A percentile compares a stretch with the other conserved stretches of the same genome.
Evolutionary conservation across 805 yeast genomes (phyloP).

Genomic region (Candida andamanensis): DNA sequence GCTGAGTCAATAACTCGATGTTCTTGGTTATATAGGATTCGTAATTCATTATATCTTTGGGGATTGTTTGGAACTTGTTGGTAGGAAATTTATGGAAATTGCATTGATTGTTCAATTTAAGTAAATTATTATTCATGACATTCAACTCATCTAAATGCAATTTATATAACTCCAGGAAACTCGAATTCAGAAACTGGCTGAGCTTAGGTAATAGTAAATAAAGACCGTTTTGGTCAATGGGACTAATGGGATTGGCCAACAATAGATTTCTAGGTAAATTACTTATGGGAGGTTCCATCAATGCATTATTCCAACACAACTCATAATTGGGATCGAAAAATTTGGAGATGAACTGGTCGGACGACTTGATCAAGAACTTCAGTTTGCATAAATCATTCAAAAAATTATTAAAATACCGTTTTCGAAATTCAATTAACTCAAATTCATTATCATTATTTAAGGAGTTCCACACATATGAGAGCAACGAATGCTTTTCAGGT

Average conservation of each 20-base stretch:
- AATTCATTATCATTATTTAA: constrained; percentile 32
- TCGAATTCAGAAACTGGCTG: constrained; percentile 25
- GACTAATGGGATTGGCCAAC: constrained; percentile 46
- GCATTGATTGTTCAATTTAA: constrained; percentile 29
- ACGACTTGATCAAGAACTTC: constrained; percentile 23
- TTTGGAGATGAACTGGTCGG: constrained; percentile 37
- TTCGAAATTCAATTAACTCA: constrained; percentile 43
- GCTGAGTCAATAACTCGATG: constrained; percentile 25
- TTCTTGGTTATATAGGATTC: constrained; percentile 31
- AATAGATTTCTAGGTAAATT: constrained; percentile 44
- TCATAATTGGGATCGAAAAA: constrained; percentile 50
- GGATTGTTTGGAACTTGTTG: constrained; percentile 21
- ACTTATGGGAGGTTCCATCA: constrained; percentile 42
- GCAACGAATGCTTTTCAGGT: constrained; percentile 44
- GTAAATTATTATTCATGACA: constrained; percentile 32
- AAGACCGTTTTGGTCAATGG: constrained; percentile 50
- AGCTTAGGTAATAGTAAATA: constrained; percentile 44
- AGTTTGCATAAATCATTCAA: constrained; percentile 31
- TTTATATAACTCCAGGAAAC: constrained; percentile 10
- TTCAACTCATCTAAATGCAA: constrained; percentile 23
- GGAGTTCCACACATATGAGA: constrained; percentile 37
- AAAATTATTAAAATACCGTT: constrained; percentile 41
- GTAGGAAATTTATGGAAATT: constrained; percentile 8
- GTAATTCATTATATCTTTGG: constrained; percentile 25
- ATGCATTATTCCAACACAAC: constrained; percentile 46